These are phyloP conservation scores for Fusarium oxysporum DNA, from an alignment of 2,329 filamentous ascomycete genomes.

Conservation along the genomic window DNA sequence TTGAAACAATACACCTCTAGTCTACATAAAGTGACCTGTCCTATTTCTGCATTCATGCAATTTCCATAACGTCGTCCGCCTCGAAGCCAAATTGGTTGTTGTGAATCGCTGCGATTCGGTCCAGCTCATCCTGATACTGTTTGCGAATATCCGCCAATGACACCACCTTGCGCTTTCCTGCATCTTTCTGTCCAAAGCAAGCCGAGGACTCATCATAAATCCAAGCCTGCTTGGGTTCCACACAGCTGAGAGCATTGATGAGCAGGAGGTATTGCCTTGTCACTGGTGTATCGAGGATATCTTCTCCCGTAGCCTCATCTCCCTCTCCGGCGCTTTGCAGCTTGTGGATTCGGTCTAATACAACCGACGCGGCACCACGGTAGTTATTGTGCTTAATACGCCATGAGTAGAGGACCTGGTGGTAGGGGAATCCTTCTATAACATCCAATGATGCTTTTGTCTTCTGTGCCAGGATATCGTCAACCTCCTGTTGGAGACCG, in stretches of 20 bases:
- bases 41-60: slow-evolving; percentile 51
- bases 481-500: slow-evolving; percentile 80
- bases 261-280: slow-evolving; percentile 86
- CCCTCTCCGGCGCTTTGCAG: slow-evolving; percentile 69
- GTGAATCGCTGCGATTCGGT: slow-evolving; percentile 87
- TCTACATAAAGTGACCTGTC: slow-evolving; percentile 37
- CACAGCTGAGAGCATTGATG: slow-evolving; percentile 92
- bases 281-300: slow-evolving; percentile 71
- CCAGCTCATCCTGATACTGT: slow-evolving; percentile 90
- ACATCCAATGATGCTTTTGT: slow-evolving; percentile 77
- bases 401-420: slow-evolving; percentile 92
- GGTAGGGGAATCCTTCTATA: slow-evolving; percentile 78
- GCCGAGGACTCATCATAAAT: slow-evolving; percentile 63
- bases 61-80: slow-evolving; percentile 65
- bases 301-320: slow-evolving; percentile 65
- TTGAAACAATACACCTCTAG: slow-evolving; percentile 42
- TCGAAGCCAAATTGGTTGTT: slow-evolving; percentile 88
- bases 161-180: slow-evolving; percentile 77
- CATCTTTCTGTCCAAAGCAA: slow-evolving; percentile 37
- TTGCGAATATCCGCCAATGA: slow-evolving; percentile 87
- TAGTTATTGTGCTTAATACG: slow-evolving; percentile 86
- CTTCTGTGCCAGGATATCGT: slow-evolving; percentile 79
- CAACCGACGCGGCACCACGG: slow-evolving; percentile 77
- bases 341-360: slow-evolving; percentile 73
- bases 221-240: slow-evolving; percentile 84